Base-by-base conservation (phyloP, 306 rosid species). In the Hippophae gyantsensis region DNA sequence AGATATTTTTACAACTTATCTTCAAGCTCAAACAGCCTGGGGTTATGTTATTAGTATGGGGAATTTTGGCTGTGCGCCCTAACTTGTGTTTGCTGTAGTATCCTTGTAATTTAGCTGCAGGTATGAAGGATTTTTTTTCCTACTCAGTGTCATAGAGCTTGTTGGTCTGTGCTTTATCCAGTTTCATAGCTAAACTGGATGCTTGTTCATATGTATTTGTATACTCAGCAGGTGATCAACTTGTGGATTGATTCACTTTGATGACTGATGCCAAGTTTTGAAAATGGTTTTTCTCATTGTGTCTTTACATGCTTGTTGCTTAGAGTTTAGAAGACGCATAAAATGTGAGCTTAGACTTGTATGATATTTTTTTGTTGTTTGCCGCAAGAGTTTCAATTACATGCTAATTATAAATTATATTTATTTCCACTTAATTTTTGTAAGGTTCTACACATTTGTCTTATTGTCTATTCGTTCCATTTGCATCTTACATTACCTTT, bases 401-500 rank as follows among this genome's bases (percentile, higher is more conserved):
- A 32, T 32, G 38, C 38, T 32, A 32, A 32, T 32, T 32, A 32
- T 32, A 32, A 2, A 2, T 32, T 32, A 32, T 32, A 32, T 32
- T 32, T 32, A 32, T 32, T 32, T 32, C 38, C 38, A 32, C 5
- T 32, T 32, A 32, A 32, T 32, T 32, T 4, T 32, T 32, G 4
- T 4, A 32, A 32, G 38, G 38, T 2, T 32, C 4, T 4, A 32
- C 38, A 32, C 38, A 32, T 32, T 18, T 32, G 5, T 4, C 38
- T 8, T 38, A 8, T 10, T 53, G 13, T 14, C 6, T 32, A 32
- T 46, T 32, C 47, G 27, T 53, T 59, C 6, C 43, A 40, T 25
- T 43, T 43, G 18, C 56, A 44, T 48, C 56, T 74, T 32, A 32
- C 52, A 42, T 57, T 32, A 40, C 9, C 12, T 56, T 66, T 55